Conservation (phyloP, 192 early-diverging fungal species). For the Chytriomyces hyalinus region DNA sequence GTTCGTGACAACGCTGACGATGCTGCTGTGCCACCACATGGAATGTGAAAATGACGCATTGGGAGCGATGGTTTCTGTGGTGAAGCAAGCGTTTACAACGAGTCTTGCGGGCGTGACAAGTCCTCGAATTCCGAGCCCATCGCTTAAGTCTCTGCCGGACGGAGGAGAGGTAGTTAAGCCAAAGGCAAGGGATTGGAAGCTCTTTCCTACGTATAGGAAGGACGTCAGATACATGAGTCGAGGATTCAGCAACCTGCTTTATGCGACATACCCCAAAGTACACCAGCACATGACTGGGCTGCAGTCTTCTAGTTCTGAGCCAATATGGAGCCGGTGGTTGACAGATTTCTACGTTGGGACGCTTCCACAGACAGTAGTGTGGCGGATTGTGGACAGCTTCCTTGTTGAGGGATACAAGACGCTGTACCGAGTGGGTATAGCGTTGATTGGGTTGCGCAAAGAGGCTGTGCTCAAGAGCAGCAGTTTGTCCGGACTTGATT, state of each 20-base stretch:
- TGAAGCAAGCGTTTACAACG: slow-evolving; percentile 40
- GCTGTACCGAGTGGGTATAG: slow-evolving; percentile 47
- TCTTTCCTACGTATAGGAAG: slow-evolving; percentile 52
- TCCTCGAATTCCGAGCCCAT: too few relatives aligned
- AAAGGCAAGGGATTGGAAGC: slow-evolving; percentile 40
- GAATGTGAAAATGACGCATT: slow-evolving; percentile 40
- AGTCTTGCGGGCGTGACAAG: not conserved
- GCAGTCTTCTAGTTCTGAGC: slow-evolving; percentile 38
- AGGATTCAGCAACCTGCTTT: slow-evolving; percentile 49
- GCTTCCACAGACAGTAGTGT: slow-evolving; percentile 45
- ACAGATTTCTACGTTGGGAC: slow-evolving; percentile 44
- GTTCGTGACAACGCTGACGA: slow-evolving; percentile 42
- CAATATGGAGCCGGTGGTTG: slow-evolving; percentile 51
- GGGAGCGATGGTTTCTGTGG: slow-evolving; percentile 43
- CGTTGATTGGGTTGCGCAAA: slow-evolving; percentile 30
- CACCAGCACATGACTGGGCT: slow-evolving; percentile 40
- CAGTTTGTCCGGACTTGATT: slow-evolving; percentile 15
- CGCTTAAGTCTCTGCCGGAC: not conserved
- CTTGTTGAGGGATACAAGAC: slow-evolving; percentile 53
- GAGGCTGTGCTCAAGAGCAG: slow-evolving; percentile 28
- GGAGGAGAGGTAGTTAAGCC: slow-evolving; percentile 1
- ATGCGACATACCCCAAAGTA: slow-evolving; percentile 40
- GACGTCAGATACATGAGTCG: slow-evolving; percentile 48
- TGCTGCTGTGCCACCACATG: slow-evolving; percentile 50
- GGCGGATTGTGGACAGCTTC: slow-evolving; percentile 51